Conservation (phyloP, 805 yeast genomes). For the Aciculoconidium aculeatum region DNA sequence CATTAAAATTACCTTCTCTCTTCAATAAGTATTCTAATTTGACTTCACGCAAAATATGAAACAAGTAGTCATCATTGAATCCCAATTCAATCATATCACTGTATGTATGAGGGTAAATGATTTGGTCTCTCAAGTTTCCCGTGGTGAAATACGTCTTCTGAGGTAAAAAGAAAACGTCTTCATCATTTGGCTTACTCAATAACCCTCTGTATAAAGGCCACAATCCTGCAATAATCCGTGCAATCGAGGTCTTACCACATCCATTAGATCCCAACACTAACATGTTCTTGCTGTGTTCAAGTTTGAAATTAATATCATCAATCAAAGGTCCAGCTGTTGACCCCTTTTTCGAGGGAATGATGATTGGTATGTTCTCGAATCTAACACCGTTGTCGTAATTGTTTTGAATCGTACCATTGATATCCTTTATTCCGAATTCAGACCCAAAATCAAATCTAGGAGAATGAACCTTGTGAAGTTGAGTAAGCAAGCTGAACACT, state of each 20-base stretch:
- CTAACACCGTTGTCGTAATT: conserved; percentile 69
- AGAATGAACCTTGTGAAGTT: conserved; percentile 78
- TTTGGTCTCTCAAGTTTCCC: conserved; percentile 86
- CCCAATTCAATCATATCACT: conserved; percentile 73
- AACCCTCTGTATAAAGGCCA: conserved; percentile 90
- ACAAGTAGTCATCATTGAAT: conserved; percentile 60
- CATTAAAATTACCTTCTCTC: conserved; percentile 55
- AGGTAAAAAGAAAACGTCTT: conserved; percentile 72
- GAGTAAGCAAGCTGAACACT: conserved; percentile 68
- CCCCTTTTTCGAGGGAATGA: conserved; percentile 66
- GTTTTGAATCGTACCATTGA: conserved; percentile 75
- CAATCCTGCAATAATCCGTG: conserved; percentile 76
- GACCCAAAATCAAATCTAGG: conserved; percentile 47
- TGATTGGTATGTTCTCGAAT: conserved; percentile 75
- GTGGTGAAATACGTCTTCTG: conserved; percentile 79
- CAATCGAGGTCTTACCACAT: conserved; percentile 82
- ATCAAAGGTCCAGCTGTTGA: conserved; percentile 57
- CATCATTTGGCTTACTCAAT: conserved; percentile 66
- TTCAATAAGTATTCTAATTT: conserved; percentile 73
- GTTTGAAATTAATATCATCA: conserved; percentile 53
- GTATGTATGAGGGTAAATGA: conserved; percentile 79
- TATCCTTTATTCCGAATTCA: conserved; percentile 40
- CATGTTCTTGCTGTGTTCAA: conserved; percentile 58
- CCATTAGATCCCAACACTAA: conserved; percentile 85
- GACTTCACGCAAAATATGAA: conserved; percentile 65